Conservation (phyloP, 1,284 basidiomycete genomes). For the Macrocybe sp. region DNA sequence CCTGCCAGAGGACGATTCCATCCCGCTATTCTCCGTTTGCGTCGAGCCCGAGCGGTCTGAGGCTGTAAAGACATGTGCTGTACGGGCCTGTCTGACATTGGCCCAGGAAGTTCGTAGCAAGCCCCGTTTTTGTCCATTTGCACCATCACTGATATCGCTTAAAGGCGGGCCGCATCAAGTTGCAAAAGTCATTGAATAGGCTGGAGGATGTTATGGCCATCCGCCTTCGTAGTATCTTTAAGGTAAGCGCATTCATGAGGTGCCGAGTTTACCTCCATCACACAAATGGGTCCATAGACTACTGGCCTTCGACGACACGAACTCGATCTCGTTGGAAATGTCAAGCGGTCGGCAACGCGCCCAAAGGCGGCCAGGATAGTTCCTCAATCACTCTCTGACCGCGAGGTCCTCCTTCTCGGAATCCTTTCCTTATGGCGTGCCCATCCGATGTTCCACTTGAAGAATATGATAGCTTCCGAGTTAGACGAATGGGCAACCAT, state of each 20-base stretch:
- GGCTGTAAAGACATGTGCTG: conserved; percentile 72
- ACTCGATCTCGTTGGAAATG: conserved; percentile 48
- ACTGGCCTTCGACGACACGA: conserved; percentile 47
- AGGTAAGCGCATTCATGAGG: conserved; percentile 32
- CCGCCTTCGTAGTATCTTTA: conserved; percentile 53
- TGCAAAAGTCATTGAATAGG: conserved; percentile 49
- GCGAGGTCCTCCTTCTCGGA: conserved; percentile 61
- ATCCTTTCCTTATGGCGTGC: conserved; percentile 65
- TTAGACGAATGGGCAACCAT: conserved; percentile 42
- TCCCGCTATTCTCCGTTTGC: conserved; percentile 57
- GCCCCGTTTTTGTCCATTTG: conserved; percentile 17
- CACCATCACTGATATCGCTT: conserved; percentile 2
- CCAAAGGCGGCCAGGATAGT: conserved; percentile 56
- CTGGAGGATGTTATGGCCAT: conserved; percentile 39
- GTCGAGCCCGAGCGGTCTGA: conserved; percentile 74
- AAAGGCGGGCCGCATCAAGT: conserved; percentile 51
- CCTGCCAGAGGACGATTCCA: conserved; percentile 54
- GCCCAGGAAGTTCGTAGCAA: conserved; percentile 31
- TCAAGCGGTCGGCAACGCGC: conserved; percentile 47
- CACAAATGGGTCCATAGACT: conserved; percentile 26
- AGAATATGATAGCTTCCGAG: conserved; percentile 24
- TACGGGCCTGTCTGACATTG: conserved; percentile 62
- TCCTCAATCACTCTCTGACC: conserved; percentile 55
- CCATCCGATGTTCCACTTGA: conserved; percentile 47
- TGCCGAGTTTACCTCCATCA: conserved; percentile 4